These are phyloP conservation scores for Zygosaccharomyces sapae DNA, from an alignment of 1,139 yeast genomes.

Conservation along the genomic window DNA sequence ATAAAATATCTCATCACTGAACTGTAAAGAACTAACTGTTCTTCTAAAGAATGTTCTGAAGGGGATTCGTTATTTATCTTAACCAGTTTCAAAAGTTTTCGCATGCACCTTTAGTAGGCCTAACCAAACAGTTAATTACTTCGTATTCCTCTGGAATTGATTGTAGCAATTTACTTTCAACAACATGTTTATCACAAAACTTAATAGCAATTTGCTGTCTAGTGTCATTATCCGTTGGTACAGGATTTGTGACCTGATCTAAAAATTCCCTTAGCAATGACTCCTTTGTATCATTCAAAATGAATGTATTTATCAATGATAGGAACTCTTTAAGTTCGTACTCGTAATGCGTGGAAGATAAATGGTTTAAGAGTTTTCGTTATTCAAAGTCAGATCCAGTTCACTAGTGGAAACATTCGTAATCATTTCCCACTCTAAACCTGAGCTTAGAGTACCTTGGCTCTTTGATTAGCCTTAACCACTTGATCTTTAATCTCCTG, in stretches of 20 bases:
- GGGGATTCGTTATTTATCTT: conserved; percentile 19
- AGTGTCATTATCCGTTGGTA: conserved; percentile 17
- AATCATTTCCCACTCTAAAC: conserved; percentile 27
- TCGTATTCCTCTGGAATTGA: conserved; percentile 19
- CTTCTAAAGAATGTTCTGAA: conserved; percentile 19
- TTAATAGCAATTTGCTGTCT: conserved; percentile 12
- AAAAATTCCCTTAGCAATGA: conserved; percentile 19
- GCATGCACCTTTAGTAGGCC: conserved; percentile 26
- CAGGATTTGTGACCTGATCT: conserved; percentile 20
- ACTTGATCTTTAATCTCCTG: conserved; percentile 23
- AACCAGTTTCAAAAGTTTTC: conserved; percentile 19
- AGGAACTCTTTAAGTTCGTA: conserved; percentile 27
- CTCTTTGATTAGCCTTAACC: conserved; percentile 16
- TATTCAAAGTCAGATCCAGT: conserved; percentile 26
- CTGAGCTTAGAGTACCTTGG: conserved; percentile 15
- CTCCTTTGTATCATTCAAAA: conserved; percentile 26
- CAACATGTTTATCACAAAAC: conserved; percentile 17
- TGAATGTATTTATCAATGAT: conserved; percentile 25
- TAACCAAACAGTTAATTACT: conserved; percentile 29
- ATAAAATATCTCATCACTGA: conserved; percentile 32
- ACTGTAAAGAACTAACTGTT: conserved; percentile 33
- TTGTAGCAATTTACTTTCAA: conserved; percentile 17
- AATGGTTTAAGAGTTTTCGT: conserved; percentile 23
- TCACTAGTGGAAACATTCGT: conserved; percentile 28
- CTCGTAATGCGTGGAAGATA: conserved; percentile 22